Percentiles rank a stretch among this genome's conserved stretches.
phyloP scores from a whole-genome alignment of 805 yeast genomes.

The Metschnikowia lochheadii region DNA sequence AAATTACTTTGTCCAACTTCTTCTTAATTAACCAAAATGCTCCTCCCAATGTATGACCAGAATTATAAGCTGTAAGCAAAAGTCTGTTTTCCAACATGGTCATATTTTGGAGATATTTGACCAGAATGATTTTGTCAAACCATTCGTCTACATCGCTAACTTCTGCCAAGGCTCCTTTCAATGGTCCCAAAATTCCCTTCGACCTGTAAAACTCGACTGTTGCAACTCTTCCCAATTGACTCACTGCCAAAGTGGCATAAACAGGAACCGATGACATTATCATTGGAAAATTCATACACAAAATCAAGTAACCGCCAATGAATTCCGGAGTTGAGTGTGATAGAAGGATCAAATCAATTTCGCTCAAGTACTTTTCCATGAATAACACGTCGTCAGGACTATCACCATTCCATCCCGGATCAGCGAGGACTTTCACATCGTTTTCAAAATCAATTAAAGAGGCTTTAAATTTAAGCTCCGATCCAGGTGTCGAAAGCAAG shows the following conservation, averaged over 20 bases:
- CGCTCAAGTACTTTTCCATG: constrained; percentile 31
- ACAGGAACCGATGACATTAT: constrained; percentile 63
- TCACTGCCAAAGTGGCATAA: constrained; percentile 86
- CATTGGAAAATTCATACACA: constrained; percentile 55
- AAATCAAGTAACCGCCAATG: constrained; percentile 70
- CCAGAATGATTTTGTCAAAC: constrained; percentile 63
- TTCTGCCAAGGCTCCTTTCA: constrained; percentile 53
- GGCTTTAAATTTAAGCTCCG: constrained; percentile 35
- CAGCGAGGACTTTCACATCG: constrained; percentile 55
- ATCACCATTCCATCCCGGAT: constrained; percentile 71
- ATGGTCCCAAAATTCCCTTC: constrained; percentile 72
- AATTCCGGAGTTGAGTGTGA: constrained; percentile 83
- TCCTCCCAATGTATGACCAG: constrained; percentile 95
- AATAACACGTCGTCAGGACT: constrained; percentile 29
- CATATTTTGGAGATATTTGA: constrained; percentile 78
- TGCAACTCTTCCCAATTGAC: constrained; percentile 78
- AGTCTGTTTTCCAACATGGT: constrained; percentile 61
- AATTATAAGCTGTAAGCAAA: constrained; percentile 73
- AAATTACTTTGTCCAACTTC: constrained; percentile 74
- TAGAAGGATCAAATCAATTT: constrained; percentile 66
- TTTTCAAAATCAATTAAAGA: constrained; percentile 55
- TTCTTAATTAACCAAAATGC: constrained; percentile 78
- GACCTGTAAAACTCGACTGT: constrained; percentile 80
- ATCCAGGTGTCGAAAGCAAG: constrained; percentile 24
- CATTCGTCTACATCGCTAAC: constrained; percentile 71